Conservation (phyloP, 495 filamentous ascomycete genomes). For the Neurospora sp. region DNA sequence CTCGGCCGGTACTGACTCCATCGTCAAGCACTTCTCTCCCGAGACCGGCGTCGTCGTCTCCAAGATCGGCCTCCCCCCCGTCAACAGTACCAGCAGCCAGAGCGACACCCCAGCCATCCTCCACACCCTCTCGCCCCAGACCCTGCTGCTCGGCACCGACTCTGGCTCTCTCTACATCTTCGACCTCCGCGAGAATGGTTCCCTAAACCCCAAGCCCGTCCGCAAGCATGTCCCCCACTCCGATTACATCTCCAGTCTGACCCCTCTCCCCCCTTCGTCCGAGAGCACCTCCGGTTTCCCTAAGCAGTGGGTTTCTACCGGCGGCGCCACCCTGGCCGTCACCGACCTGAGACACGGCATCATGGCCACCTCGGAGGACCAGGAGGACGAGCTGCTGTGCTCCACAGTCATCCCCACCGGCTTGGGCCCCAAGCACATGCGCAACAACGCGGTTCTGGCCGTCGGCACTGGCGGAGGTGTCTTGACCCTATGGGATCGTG, state of each 20-base stretch:
- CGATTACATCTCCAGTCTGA: constrained; percentile 87
- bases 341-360: constrained; percentile 80
- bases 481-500: constrained; percentile 85
- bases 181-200: constrained; percentile 66
- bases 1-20: constrained; percentile 79
- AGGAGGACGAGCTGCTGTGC: constrained; percentile 84
- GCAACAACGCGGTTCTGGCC: constrained; percentile 64
- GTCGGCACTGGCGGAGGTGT: constrained; percentile 74
- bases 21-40: constrained; percentile 77
- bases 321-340: constrained; percentile 78
- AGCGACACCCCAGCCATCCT: constrained; percentile 66
- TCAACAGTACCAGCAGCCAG: constrained; percentile 21
- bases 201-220: constrained; percentile 50
- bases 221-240: constrained; percentile 78
- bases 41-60: constrained; percentile 71
- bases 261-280: constrained; percentile 65
- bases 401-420: constrained; percentile 63
- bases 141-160: constrained; percentile 82
- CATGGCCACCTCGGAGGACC: constrained; percentile 77
- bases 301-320: constrained; percentile 89
- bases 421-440: constrained; percentile 44
- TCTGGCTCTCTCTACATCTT: constrained; percentile 81
- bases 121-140: constrained; percentile 74
- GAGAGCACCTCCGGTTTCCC: constrained; percentile 73
- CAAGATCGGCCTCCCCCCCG: constrained; percentile 57